Base-by-base conservation (phyloP, 139 green algal species). In the Nannochloris sp. region DNA sequence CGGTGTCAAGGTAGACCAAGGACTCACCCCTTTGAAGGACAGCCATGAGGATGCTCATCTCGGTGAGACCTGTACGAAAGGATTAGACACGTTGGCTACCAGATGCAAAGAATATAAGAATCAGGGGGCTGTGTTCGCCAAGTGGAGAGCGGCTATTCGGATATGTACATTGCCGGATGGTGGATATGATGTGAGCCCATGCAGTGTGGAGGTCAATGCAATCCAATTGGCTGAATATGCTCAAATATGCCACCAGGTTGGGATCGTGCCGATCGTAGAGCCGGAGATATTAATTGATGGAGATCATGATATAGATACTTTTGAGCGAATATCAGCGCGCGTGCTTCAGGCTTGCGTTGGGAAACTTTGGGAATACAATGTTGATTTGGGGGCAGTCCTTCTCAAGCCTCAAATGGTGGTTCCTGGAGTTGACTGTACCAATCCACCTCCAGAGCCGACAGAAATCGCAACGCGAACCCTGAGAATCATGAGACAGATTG, bases 271-370 rank as follows among this genome's bases (percentile, higher is more conserved):
- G 1, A 93, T 98, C 46, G 92, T 98, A 25, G 92, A 98, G 78
- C 92, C 92, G 6, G 92, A 98, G 71, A 71, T 98, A 27, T 68
- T 98, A 19, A 92, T 90, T 19, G 91, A 98, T 56, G 92, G 92
- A 19, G 40, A 46, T n/a, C 90, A 97, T 76, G 66, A 65, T 61
- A 64, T 77, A 11, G 71, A 84, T 4, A 68, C 48, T 10, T 83
- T 70, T 64, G 71, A 67, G 0, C 65, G 36, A 19, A 77, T 57
- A 11, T 71, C 67, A 10, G 62, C 73, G 27, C 67, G 55, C 0
- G 73, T 82, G 25, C 72, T 83, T 55, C 67, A 64, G 1, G 80
- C 65, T 16, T 88, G 67, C 63, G 64, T 90, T 2, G 75, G 63
- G 3, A 57, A 71, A 36, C 74, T 95, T 40, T 81, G 70, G 76